Evolutionary conservation across 768 basidiomycete species (phyloP), one percentile per base, ranked within the genome.

Genomic region (Psilocybe subaeruginosa): DNA sequence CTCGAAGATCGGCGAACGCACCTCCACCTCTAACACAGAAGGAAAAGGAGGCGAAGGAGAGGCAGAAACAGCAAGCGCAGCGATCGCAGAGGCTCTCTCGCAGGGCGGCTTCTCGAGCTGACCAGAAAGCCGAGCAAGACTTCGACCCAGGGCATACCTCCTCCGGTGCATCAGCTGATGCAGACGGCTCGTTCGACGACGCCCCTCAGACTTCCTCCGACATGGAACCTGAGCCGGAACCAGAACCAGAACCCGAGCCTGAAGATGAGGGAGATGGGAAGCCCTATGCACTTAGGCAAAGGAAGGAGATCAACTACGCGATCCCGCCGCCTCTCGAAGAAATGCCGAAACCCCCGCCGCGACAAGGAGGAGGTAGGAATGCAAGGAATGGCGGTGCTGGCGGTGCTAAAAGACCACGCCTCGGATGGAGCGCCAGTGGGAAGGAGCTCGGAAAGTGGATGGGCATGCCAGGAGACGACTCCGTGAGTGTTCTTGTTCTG

Each of bases 311-410:
- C 66, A 92, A 93, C 69, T 94, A 94, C 59, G 88, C 88, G 11
- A 90, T 93, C 19, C 91, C 90, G 1, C 92, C 92, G 0, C 89
- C 92, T 0, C 76, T 94, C 14, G 92, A 94, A 53, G 91, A 93
- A 37, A 75, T 90, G 71, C 68, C 71, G 1, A 80, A 80, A 46
- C 82, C 84, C 0, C 79, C 80, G 4, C 72, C 77, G 31, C 80
- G 77, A 61, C 68, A 65, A 17, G 56, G 57, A 56, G 74, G 75
- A 9, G 77, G 71, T 48, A 73, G 66, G 12, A 71, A 68, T 31
- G 68, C 74, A 8, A 69, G 70, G n/a, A 69, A 69, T 47, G 77
- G 78, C 19, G 73, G 58, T 17, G 23, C 23, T 23, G 70, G 77
- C 19, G 80, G 74, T 54, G 63, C 71, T 1, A 68, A 64, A 29